Conservation (phyloP, 2,329 filamentous ascomycete species). For the Colletotrichum magnum region DNA sequence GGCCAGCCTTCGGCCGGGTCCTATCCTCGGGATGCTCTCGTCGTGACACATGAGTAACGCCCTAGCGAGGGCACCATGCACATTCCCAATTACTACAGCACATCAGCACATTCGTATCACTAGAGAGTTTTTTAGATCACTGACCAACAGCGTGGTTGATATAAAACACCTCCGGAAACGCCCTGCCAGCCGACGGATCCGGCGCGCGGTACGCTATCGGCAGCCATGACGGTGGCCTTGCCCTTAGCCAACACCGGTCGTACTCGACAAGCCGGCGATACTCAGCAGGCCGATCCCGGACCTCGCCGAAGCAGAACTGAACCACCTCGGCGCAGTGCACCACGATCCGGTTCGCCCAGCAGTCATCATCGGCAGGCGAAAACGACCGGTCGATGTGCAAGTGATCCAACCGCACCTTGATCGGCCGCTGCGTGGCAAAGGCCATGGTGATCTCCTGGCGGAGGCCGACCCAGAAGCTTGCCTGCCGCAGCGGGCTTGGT, state of each 20-base stretch:
- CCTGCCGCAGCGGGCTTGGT: conserved; percentile 61
- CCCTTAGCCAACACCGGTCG: conserved; percentile 61
- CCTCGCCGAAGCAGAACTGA: conserved; percentile 71
- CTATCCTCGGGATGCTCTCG: conserved; percentile 66
- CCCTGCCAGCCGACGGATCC: conserved; percentile 49
- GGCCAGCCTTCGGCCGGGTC: conserved; percentile 50
- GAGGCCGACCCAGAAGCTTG: conserved; percentile 70
- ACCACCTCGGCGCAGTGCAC: conserved; percentile 75
- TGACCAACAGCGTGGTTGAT: conserved; percentile 67
- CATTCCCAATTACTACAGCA: conserved; percentile 67
- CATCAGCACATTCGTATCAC: neutral
- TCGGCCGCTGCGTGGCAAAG: conserved; percentile 60
- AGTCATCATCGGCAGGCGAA: conserved; percentile 60
- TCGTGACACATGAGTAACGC: conserved; percentile 71
- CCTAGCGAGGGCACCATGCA: conserved; percentile 70
- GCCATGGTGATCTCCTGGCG: conserved; percentile 73
- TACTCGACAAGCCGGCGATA: conserved; percentile 63
- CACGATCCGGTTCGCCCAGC: conserved; percentile 74
- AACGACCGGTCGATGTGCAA: conserved; percentile 66
- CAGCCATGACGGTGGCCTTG: conserved; percentile 64
- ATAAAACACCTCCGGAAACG: conserved; percentile 72
- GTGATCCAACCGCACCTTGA: conserved; percentile 64
- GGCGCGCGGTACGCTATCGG: conserved; percentile 65
- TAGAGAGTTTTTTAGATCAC: neutral
- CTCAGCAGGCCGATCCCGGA: conserved; percentile 46